phyloP scores from a whole-genome alignment of 2,329 filamentous ascomycete genomes.

The Colletotrichum melonis region DNA sequence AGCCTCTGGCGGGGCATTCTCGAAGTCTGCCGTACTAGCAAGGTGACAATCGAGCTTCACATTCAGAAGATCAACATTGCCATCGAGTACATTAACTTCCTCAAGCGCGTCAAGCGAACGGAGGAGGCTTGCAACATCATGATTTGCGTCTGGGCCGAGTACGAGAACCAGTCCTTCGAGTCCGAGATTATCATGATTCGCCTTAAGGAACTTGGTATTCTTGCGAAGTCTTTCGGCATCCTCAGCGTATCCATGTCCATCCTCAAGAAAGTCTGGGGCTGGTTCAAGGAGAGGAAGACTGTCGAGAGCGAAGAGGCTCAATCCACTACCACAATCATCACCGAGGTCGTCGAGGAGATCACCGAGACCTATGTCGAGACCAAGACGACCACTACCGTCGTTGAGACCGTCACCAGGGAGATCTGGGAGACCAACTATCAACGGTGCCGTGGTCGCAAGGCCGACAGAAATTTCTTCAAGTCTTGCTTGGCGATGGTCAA shows the following conservation, averaged over 20 bases:
- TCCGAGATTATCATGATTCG: conserved; percentile 47
- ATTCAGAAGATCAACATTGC: conserved; percentile 51
- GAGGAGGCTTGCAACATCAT: conserved; percentile 53
- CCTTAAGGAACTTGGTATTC: conserved; percentile 48
- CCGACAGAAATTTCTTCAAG: conserved; percentile 48
- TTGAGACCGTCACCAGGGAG: conserved; percentile 48
- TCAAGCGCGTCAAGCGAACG: conserved; percentile 44
- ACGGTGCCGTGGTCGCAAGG: conserved; percentile 47
- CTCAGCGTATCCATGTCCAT: conserved; percentile 47
- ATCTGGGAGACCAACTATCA: conserved; percentile 49
- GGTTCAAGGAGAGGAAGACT: conserved; percentile 49
- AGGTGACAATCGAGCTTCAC: conserved; percentile 46
- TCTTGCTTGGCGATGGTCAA: conserved; percentile 48
- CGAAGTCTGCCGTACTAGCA: conserved; percentile 43
- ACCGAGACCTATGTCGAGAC: conserved; percentile 46
- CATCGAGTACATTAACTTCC: conserved; percentile 49
- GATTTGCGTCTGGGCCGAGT: conserved; percentile 54
- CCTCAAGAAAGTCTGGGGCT: conserved; percentile 51
- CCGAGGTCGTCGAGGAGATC: conserved; percentile 52
- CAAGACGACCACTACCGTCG: conserved; percentile 48
- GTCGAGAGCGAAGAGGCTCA: conserved; percentile 46
- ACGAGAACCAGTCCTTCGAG: conserved; percentile 48
- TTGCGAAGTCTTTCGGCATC: conserved; percentile 48
- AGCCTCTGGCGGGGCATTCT: conserved; percentile 53
- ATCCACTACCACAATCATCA: conserved; percentile 49